A percentile compares a stretch with the other conserved stretches of the same genome.
phyloP scores from a whole-genome alignment of 1,284 basidiomycete genomes.

The Puccinia coronata region DNA sequence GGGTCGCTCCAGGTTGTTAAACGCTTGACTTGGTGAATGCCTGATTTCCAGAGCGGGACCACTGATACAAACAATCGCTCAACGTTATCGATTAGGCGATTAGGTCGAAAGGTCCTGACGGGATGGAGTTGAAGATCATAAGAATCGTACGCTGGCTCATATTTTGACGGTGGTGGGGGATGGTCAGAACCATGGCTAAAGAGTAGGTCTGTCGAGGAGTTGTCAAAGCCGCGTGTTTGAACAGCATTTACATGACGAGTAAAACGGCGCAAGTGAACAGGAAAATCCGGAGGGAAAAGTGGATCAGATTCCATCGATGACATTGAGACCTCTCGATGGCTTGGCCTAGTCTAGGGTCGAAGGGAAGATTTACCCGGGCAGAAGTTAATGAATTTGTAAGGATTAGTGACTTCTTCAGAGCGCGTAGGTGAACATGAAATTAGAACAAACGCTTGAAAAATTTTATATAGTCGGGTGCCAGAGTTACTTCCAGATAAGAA shows the following conservation, averaged over 20 bases:
- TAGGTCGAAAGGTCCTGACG: conserved; percentile 8
- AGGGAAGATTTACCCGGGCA: too few relatives aligned
- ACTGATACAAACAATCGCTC: conserved; percentile 24
- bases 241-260: conserved; percentile 18
- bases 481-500: not conserved
- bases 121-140: conserved; percentile 41
- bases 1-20: conserved; percentile 37
- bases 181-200: conserved; percentile 17
- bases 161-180: conserved; percentile 7
- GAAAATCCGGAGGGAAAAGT: conserved; percentile 31
- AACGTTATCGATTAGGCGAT: conserved; percentile 22
- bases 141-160: conserved; percentile 23
- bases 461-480: not conserved
- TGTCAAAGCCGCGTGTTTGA: conserved; percentile 22
- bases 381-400: not conserved
- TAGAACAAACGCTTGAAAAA: not conserved
- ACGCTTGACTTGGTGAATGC: conserved; percentile 26
- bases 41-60: conserved; percentile 17
- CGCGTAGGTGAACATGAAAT: not conserved
- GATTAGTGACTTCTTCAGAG: not conserved
- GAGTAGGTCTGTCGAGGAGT: conserved; percentile 24
- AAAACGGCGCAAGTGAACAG: conserved; percentile 12
- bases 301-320: conserved; percentile 19
- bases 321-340: too few relatives aligned
- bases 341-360: too few relatives aligned